Evolutionary conservation across 2,329 filamentous ascomycete species (phyloP).

Genomic region (Penicillium sp.): DNA sequence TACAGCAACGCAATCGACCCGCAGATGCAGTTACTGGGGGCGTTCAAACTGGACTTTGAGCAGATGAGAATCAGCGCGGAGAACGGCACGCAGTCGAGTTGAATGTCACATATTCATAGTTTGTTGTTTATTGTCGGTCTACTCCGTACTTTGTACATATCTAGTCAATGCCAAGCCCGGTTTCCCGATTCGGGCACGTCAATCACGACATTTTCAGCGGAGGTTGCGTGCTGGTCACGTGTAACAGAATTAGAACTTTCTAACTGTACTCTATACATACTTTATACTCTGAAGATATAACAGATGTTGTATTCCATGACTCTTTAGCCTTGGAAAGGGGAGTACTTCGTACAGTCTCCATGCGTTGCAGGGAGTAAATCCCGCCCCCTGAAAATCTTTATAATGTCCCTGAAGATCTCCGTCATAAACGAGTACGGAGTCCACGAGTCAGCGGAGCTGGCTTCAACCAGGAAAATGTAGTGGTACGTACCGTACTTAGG

Average conservation of each 20-base stretch:
- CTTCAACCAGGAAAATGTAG: not conserved
- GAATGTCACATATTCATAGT: constrained; percentile 3
- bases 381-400: constrained; percentile 21
- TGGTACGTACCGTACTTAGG: too few relatives aligned
- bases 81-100: constrained; percentile 23
- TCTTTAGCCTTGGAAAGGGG: not conserved
- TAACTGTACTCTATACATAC: too few relatives aligned
- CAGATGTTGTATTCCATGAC: not conserved
- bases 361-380: constrained; percentile 6
- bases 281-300: not conserved
- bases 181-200: constrained; percentile 2
- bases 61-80: constrained; percentile 32
- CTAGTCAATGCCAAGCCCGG: constrained; percentile 4
- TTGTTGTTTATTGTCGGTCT: not conserved
- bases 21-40: constrained; percentile 21
- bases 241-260: not conserved
- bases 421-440: constrained; percentile 17
- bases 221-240: constrained; percentile 25
- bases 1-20: constrained; percentile 21
- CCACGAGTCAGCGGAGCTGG: not conserved
- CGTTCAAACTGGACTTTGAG: constrained; percentile 34
- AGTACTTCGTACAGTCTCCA: not conserved
- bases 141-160: not conserved
- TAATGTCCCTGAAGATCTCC: constrained; percentile 10
- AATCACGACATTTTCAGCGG: constrained; percentile 22